These are phyloP conservation scores for Coemansia sp. DNA, from an alignment of 192 early-diverging fungal species.

Conservation along the genomic window DNA sequence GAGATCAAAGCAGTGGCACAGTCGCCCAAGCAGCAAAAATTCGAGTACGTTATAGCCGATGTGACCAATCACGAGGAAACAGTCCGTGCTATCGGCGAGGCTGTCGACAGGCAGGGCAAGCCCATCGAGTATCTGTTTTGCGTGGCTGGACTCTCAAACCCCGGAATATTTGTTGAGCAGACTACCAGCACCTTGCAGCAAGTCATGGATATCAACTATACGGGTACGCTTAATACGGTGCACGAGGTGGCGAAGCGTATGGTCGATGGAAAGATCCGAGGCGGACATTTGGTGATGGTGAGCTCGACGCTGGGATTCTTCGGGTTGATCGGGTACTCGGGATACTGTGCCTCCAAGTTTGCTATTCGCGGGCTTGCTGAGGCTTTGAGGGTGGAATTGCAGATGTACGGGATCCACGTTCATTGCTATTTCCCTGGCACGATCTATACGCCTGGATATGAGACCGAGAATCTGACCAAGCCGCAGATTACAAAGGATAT, in stretches of 20 bases:
- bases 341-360: constrained; percentile 72
- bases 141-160: constrained; percentile 50
- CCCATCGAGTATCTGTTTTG: constrained; percentile 58
- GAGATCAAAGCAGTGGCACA: constrained; percentile 56
- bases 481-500: constrained; percentile 69
- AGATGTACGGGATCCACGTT: constrained; percentile 63
- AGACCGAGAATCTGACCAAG: constrained; percentile 73
- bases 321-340: constrained; percentile 69
- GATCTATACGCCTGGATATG: constrained; percentile 72
- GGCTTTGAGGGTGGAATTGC: constrained; percentile 66
- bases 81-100: constrained; percentile 62
- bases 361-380: constrained; percentile 76
- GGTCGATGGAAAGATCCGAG: constrained; percentile 54
- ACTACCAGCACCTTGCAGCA: constrained; percentile 58
- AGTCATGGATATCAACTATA: constrained; percentile 69
- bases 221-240: constrained; percentile 64
- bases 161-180: constrained; percentile 72
- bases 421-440: constrained; percentile 76
- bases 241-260: constrained; percentile 70
- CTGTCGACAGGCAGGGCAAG: constrained; percentile 55
- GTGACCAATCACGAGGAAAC: constrained; percentile 59
- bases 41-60: constrained; percentile 66
- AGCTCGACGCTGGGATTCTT: constrained; percentile 69
- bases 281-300: constrained; percentile 71
- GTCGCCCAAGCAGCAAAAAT: constrained; percentile 46